Conservation (phyloP, 129 eudicot genomes). For the Lactuca sativa region DNA sequence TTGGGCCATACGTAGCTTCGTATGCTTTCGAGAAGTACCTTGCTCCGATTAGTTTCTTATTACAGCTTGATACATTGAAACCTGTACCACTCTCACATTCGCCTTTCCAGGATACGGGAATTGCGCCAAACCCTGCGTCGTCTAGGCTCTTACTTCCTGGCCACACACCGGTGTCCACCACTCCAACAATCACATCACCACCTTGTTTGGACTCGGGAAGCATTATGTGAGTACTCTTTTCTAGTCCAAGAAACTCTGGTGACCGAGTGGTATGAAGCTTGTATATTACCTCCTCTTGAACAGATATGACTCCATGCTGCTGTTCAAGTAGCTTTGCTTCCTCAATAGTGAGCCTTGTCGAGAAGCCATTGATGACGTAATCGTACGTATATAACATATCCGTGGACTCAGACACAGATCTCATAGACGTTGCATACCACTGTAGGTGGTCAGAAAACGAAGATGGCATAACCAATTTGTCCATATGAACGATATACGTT, state of each 20-base stretch:
- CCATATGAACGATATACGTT: conserved; percentile 74
- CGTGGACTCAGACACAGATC: conserved; percentile 47
- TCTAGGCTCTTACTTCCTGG: conserved; percentile 61
- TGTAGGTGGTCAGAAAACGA: conserved; percentile 46
- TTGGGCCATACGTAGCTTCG: conserved; percentile 62
- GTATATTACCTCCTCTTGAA: conserved; percentile 55
- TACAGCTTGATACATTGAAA: conserved; percentile 53
- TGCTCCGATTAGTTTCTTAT: conserved; percentile 71
- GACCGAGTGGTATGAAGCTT: conserved; percentile 76
- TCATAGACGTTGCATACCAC: conserved; percentile 70
- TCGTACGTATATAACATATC: conserved; percentile 62
- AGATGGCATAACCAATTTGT: background rate
- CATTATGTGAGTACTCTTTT: conserved; percentile 22
- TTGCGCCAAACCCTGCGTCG: conserved; percentile 59
- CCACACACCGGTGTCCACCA: conserved; percentile 89
- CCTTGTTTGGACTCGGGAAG: conserved; percentile 29
- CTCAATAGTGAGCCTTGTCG: conserved; percentile 47
- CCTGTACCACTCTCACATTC: conserved; percentile 52
- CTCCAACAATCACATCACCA: conserved; percentile 71
- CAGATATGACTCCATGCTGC: conserved; percentile 51
- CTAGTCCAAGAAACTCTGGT: conserved; percentile 72
- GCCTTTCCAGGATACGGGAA: conserved; percentile 74
- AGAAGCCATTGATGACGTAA: conserved; percentile 67
- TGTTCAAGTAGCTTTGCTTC: conserved; percentile 51
- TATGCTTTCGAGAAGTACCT: conserved; percentile 67